Conservation (phyloP, 1,139 yeast genomes). For the Lodderomyces oxycetoniae region DNA sequence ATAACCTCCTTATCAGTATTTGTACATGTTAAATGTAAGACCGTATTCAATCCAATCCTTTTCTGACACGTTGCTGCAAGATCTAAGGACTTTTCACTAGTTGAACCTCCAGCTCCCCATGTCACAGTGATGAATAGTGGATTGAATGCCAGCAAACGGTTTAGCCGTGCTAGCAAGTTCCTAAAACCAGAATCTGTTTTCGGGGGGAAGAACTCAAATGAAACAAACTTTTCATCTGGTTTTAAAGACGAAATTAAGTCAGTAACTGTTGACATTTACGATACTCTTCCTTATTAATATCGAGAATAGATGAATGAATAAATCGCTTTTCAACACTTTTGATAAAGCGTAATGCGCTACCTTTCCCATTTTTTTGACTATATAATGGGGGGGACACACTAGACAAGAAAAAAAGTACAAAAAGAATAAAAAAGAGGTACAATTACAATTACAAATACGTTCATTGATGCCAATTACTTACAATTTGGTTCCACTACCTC, state of each 20-base stretch:
- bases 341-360: too few relatives aligned
- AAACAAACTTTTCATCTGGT: slow-evolving; percentile 60
- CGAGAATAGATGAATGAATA: too few relatives aligned
- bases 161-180: slow-evolving; percentile 78
- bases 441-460: too few relatives aligned
- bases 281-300: too few relatives aligned
- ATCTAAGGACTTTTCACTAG: slow-evolving; percentile 80
- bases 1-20: slow-evolving; percentile 75
- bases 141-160: slow-evolving; percentile 81
- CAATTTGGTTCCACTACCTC: too few relatives aligned
- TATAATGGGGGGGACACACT: too few relatives aligned
- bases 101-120: slow-evolving; percentile 99
- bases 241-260: slow-evolving; percentile 4
- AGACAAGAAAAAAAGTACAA: too few relatives aligned
- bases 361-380: too few relatives aligned
- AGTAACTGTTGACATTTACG: slow-evolving; percentile 4
- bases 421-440: too few relatives aligned
- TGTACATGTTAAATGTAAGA: slow-evolving; percentile 93
- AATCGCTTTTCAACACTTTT: too few relatives aligned
- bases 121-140: slow-evolving; percentile 91
- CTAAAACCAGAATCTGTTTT: slow-evolving; percentile 85
- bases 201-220: slow-evolving; percentile 96
- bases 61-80: slow-evolving; percentile 74
- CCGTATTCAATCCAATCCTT: slow-evolving; percentile 77
- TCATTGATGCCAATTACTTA: too few relatives aligned